A percentile compares a stretch with the other conserved stretches of the same genome.
Conservation (phyloP, 805 yeast species). For the Candida pseudoglaebosa region DNA sequence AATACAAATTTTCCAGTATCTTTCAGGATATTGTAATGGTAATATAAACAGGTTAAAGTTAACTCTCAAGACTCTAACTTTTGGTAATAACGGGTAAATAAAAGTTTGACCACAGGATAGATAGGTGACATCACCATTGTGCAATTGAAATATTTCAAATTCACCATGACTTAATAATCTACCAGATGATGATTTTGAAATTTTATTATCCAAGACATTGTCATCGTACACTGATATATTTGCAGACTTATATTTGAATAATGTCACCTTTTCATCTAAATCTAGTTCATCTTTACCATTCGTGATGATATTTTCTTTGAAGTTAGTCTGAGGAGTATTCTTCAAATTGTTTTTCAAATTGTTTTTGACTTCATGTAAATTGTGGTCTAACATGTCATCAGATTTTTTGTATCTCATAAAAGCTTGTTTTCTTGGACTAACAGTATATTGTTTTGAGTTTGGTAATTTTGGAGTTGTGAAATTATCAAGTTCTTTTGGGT, state of each 20-base stretch:
- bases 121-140: constrained; percentile 55
- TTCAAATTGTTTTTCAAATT: constrained; percentile 19
- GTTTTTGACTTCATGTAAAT: constrained; percentile 27
- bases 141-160: constrained; percentile 56
- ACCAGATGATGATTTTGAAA: constrained; percentile 28
- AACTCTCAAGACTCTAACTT: constrained; percentile 52
- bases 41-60: constrained; percentile 48
- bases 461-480: not conserved
- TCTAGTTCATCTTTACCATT: constrained; percentile 14
- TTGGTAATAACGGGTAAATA: constrained; percentile 71
- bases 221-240: constrained; percentile 36
- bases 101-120: constrained; percentile 63
- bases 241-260: constrained; percentile 30
- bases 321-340: not conserved
- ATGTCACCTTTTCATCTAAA: constrained; percentile 33
- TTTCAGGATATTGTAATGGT: constrained; percentile 68
- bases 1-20: constrained; percentile 62
- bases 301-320: not conserved
- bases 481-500: constrained; percentile 1
- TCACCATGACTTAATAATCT: constrained; percentile 57
- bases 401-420: constrained; percentile 34
- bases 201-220: constrained; percentile 16
- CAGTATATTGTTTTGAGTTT: not conserved
- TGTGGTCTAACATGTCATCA: constrained; percentile 18
- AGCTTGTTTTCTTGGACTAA: constrained; percentile 38